phyloP scores from a whole-genome alignment of 2,329 filamentous ascomycete species.

The Cryphonectria nitschkei region DNA sequence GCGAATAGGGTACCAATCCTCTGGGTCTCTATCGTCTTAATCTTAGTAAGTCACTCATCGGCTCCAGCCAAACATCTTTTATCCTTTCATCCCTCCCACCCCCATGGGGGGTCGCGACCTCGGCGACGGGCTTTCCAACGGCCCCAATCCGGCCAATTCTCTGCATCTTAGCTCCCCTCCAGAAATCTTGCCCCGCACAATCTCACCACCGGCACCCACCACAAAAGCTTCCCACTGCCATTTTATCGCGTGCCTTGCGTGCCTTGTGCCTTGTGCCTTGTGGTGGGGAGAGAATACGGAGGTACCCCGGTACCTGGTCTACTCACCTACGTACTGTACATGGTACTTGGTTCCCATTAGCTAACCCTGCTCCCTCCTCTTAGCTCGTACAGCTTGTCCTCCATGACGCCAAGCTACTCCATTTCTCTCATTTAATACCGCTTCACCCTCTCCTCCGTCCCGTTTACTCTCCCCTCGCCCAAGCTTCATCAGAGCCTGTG shows the following conservation, averaged over 20 bases:
- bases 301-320: conserved; percentile 14
- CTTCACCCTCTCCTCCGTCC: conserved; percentile 38
- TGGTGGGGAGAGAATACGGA: conserved; percentile 3
- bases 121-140: conserved; percentile 15
- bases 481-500: conserved; percentile 47
- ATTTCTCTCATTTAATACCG: conserved; percentile 41
- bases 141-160: conserved; percentile 27
- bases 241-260: conserved; percentile 12
- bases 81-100: not conserved
- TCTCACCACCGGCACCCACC: conserved; percentile 26
- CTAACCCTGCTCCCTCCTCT: conserved; percentile 35
- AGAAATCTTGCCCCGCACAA: conserved; percentile 28
- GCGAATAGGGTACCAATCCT: conserved; percentile 37
- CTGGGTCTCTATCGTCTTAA: conserved; percentile 37
- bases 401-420: conserved; percentile 50
- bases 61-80: not conserved
- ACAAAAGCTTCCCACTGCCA: not conserved
- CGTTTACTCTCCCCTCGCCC: conserved; percentile 49
- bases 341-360: conserved; percentile 33
- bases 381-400: conserved; percentile 59
- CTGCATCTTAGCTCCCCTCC: conserved; percentile 31
- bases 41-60: conserved; percentile 37
- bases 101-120: not conserved
- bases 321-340: not conserved
- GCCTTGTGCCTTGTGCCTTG: not conserved